Evolutionary conservation across 2,329 filamentous ascomycete species (phyloP).

Genomic region (Aspergillus sp.): DNA sequence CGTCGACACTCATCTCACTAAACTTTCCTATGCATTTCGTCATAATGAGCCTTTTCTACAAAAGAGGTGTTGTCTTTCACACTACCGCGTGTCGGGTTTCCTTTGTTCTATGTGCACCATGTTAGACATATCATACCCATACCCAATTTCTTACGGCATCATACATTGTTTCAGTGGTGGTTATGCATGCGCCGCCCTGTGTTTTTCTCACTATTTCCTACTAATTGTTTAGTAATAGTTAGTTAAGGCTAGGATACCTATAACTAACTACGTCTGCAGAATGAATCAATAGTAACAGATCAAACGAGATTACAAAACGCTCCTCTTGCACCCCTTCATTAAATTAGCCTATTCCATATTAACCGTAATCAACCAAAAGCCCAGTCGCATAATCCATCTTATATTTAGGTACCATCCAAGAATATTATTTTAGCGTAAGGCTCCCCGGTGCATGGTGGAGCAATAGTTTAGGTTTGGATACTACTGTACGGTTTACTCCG

Average conservation of each 20-base stretch:
- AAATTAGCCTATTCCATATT: too few species aligned
- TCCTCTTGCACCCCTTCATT: too few species aligned
- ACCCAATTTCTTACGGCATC: constrained; percentile 14
- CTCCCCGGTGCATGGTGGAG: too few species aligned
- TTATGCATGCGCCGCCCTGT: constrained; percentile 14
- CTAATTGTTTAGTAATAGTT: constrained; percentile 18
- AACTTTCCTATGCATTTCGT: neutral
- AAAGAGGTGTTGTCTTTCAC: constrained; percentile 4
- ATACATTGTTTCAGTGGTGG: constrained; percentile 7
- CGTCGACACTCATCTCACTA: constrained; percentile 2
- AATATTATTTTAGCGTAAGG: too few species aligned
- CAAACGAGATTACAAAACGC: too few species aligned
- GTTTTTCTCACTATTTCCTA: constrained; percentile 11
- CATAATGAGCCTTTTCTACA: neutral
- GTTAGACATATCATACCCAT: constrained; percentile 18
- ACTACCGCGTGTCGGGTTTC: constrained; percentile 10
- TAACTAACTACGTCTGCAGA: constrained; percentile 14
- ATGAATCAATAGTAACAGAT: neutral
- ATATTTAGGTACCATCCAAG: too few species aligned
- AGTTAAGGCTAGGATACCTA: constrained; percentile 14
- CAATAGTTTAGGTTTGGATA: too few species aligned
- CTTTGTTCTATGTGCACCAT: constrained; percentile 17
- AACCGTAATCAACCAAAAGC: too few species aligned
- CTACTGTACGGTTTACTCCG: too few species aligned
- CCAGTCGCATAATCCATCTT: too few species aligned